Conservation (phyloP, 345 rosid genomes). For the Eucalyptus coolabah region DNA sequence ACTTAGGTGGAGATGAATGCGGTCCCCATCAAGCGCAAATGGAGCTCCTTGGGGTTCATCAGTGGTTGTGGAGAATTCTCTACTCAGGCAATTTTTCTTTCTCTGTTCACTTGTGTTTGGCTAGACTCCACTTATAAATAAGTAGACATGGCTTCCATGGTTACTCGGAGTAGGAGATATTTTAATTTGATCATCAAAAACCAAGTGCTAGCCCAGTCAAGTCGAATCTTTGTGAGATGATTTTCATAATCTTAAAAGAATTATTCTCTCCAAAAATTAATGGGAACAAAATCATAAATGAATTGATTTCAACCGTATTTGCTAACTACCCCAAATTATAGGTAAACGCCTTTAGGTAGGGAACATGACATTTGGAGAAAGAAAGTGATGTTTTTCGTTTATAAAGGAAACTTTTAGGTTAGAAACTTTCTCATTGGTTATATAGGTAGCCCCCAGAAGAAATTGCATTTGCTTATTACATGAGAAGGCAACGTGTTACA, state of each 20-base stretch:
- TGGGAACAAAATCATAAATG: not conserved
- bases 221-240: not conserved
- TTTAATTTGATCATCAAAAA: not conserved
- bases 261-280: not conserved
- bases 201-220: not conserved
- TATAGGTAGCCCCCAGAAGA: not conserved
- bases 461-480: not conserved
- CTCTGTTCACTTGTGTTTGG: not conserved
- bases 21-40: not conserved
- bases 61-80: not conserved
- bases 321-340: not conserved
- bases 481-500: no score
- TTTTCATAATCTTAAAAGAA: not conserved
- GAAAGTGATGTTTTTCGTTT: not conserved
- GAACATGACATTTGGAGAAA: not conserved
- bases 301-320: not conserved
- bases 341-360: not conserved
- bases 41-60: conserved; percentile 7
- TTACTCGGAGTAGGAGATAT: not conserved
- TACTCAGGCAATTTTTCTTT: not conserved
- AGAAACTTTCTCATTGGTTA: not conserved
- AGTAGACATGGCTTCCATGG: not conserved
- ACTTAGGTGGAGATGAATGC: not conserved
- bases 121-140: not conserved
- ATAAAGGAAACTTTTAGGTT: not conserved